Evolutionary conservation across 179 eudicot genomes (phyloP).

Genomic region (Nepenthes alata): DNA sequence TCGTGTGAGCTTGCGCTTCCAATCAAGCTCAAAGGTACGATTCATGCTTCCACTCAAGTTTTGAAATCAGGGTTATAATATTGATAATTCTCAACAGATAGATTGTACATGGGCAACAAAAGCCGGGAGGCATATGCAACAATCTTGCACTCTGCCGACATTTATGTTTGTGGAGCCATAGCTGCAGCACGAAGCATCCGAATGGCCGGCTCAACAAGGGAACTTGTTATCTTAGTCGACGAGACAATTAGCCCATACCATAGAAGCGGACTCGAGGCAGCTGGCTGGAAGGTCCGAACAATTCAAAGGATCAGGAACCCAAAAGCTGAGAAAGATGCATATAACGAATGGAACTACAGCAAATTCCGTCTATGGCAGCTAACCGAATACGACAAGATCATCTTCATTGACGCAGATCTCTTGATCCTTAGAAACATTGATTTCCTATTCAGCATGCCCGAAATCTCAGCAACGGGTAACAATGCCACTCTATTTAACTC

Average conservation of each 20-base stretch:
- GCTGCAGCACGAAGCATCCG: constrained; percentile 85
- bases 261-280: constrained; percentile 55
- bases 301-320: constrained; percentile 79
- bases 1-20: constrained; percentile 89
- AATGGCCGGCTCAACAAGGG: constrained; percentile 62
- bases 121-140: constrained; percentile 84
- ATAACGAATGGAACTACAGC: constrained; percentile 96
- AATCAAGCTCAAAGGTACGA: constrained; percentile 42
- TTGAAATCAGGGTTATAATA: not conserved
- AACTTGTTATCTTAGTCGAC: constrained; percentile 77
- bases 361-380: constrained; percentile 91
- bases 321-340: constrained; percentile 75
- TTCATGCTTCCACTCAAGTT: not conserved
- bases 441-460: constrained; percentile 63
- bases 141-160: constrained; percentile 74
- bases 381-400: constrained; percentile 80
- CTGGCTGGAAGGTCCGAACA: constrained; percentile 72
- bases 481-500: constrained; percentile 76
- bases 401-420: constrained; percentile 82
- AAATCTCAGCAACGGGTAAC: constrained; percentile 86
- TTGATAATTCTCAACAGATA: constrained; percentile 21
- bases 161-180: constrained; percentile 89
- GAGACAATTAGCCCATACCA: constrained; percentile 59
- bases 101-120: constrained; percentile 30
- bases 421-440: constrained; percentile 68